phyloP scores from a whole-genome alignment of 805 yeast genomes.

The Cyberlindnera euphorbiae region DNA sequence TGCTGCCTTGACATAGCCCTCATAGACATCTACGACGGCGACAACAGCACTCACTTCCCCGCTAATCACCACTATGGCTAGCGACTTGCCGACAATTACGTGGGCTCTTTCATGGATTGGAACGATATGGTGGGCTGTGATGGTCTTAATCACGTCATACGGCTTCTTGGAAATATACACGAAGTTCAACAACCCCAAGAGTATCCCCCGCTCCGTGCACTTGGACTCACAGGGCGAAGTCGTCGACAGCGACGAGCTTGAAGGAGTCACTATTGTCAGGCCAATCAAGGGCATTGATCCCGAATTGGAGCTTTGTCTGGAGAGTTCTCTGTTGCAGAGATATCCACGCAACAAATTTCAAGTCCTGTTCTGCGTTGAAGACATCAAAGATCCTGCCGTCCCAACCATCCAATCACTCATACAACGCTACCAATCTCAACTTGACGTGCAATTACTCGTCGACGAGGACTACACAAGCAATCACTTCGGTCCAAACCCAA shows the following conservation, averaged over 20 bases:
- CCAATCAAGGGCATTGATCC: constrained; percentile 86
- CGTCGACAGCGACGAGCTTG: constrained; percentile 32
- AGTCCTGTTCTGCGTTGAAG: constrained; percentile 72
- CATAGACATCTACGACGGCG: no score
- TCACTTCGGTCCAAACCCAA: constrained; percentile 81
- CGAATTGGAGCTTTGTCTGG: constrained; percentile 62
- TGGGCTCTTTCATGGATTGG: constrained; percentile 16
- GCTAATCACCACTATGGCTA: neutral
- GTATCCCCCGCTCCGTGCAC: constrained; percentile 8
- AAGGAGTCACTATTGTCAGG: constrained; percentile 71
- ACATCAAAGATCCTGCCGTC: constrained; percentile 57
- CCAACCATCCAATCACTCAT: constrained; percentile 49
- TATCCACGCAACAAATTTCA: constrained; percentile 60
- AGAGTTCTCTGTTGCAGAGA: constrained; percentile 60
- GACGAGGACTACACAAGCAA: constrained; percentile 37
- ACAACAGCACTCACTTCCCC: no score
- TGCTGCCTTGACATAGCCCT: no score
- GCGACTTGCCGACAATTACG: neutral
- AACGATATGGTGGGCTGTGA: constrained; percentile 24
- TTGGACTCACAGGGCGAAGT: constrained; percentile 6
- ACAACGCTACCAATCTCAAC: constrained; percentile 41
- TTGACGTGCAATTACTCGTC: constrained; percentile 55
- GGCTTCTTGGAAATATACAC: constrained; percentile 23
- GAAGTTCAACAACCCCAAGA: constrained; percentile 19
- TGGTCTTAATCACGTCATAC: constrained; percentile 16